These are phyloP conservation scores for Akanthomyces dipterigenus DNA, from an alignment of 2,329 filamentous ascomycete genomes.

Conservation along the genomic window DNA sequence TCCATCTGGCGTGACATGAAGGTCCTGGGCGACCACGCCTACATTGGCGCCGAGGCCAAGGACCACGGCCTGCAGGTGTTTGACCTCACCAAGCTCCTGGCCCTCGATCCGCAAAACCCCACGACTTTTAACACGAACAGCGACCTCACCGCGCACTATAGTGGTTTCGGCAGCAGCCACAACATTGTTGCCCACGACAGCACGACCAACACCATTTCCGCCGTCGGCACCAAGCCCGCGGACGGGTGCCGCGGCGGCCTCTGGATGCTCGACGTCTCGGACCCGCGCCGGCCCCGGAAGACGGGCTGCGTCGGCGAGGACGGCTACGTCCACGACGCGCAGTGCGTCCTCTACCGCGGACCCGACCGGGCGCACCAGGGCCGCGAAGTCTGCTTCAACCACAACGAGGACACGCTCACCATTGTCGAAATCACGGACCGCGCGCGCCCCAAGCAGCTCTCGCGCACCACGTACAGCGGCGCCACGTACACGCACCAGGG, in stretches of 20 bases:
- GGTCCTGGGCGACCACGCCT: slow-evolving; percentile 27
- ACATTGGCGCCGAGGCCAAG: slow-evolving; percentile 35
- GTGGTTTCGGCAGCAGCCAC: slow-evolving; percentile 34
- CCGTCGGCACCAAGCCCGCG: slow-evolving; percentile 32
- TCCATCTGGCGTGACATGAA: slow-evolving; percentile 35
- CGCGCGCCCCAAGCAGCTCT: slow-evolving; percentile 38
- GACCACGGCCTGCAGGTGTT: slow-evolving; percentile 57
- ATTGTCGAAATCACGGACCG: slow-evolving; percentile 48
- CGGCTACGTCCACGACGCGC: slow-evolving; percentile 53
- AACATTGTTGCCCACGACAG: slow-evolving; percentile 31
- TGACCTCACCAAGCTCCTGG: slow-evolving; percentile 49
- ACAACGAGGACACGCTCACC: slow-evolving; percentile 47
- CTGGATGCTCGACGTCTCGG: slow-evolving; percentile 48
- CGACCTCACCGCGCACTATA: slow-evolving; percentile 29
- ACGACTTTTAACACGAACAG: slow-evolving; percentile 22
- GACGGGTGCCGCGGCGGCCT: slow-evolving; percentile 40
- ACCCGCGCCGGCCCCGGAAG: slow-evolving; percentile 43
- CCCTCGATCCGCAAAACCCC: slow-evolving; percentile 31
- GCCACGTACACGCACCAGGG: slow-evolving; percentile 55
- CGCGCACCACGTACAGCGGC: slow-evolving; percentile 47
- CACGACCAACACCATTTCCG: slow-evolving; percentile 37
- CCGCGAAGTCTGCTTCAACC: slow-evolving; percentile 49
- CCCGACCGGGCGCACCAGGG: slow-evolving; percentile 41
- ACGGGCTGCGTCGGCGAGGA: slow-evolving; percentile 43
- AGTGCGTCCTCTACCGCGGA: slow-evolving; percentile 49